Base-by-base conservation (phyloP, 148 eudicot genomes). In the Rhododendron ferrugineum region DNA sequence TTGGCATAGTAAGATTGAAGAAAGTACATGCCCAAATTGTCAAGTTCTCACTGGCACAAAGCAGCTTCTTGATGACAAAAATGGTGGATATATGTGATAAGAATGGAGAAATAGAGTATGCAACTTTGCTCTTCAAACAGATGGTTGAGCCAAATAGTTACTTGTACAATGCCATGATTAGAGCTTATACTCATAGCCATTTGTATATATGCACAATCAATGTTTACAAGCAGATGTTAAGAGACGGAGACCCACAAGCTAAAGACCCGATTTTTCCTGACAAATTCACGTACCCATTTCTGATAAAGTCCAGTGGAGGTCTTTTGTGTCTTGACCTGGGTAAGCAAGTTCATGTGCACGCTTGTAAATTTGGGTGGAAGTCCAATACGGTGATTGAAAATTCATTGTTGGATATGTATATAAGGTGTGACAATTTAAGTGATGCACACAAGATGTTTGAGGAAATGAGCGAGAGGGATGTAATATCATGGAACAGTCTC, bases 1-100 rank as follows among this genome's bases (percentile, higher is more conserved):
- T 77, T 52, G 77, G n/a, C 52, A 54, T 66, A 28, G 82, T 8
- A 22, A 75, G 77, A 32, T 60, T 89, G 70, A 80, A 60, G 75
- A 84, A 89, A 86, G 84, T 84, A 23, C 90, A 89, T 82, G 87
- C 90, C 84, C 90, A 86, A 52, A 78, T 89, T 75, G 82, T 86
- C 62, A 89, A 89, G 83, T 81, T 86, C 76, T 84, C 88, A 30
- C 79, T 89, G 18, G 84, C 81, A 36, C 88, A 84, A 81, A 89
- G 88, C 88, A 84, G 49, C 80, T 89, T 81, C 81, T 86, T 89
- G 66, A 84, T 80, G 72, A 82, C 90, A 44, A 89, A 89, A 84
- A 86, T 89, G 90, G 85, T 89, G 72, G 85, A 78, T 56, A 75
- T 86, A 22, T 89, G 90, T 47, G 49, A 44, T 64, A 62, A 58